phyloP scores from a whole-genome alignment of 768 basidiomycete genomes.

The Auricularia sp. region DNA sequence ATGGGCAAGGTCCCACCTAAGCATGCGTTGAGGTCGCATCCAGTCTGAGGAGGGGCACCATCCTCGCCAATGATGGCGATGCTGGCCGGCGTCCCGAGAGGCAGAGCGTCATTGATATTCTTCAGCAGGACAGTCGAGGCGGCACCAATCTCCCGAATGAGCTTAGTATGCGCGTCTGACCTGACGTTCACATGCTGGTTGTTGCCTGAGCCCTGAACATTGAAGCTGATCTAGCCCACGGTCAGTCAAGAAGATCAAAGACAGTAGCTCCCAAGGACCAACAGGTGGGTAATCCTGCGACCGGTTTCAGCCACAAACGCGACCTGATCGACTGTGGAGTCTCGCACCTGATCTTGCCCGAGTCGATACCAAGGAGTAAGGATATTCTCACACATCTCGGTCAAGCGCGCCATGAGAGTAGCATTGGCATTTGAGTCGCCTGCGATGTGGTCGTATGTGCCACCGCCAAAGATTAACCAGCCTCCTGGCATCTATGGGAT shows the following conservation, averaged over 20 bases:
- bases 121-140: constrained; percentile 29
- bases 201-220: not conserved
- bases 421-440: not conserved
- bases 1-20: constrained; percentile 13
- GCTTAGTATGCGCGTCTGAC: constrained; percentile 20
- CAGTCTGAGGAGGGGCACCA: constrained; percentile 3
- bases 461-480: not conserved
- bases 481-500: not conserved
- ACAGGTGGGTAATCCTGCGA: not conserved
- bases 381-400: not conserved
- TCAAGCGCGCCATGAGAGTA: not conserved
- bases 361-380: not conserved
- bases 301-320: not conserved
- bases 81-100: constrained; percentile 12
- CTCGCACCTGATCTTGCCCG: not conserved
- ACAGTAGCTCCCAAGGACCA: not conserved
- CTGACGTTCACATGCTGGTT: constrained; percentile 19
- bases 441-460: not conserved
- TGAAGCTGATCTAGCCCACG: not conserved
- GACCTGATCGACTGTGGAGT: not conserved
- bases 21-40: constrained; percentile 11
- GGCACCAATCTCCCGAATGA: constrained; percentile 26
- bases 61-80: constrained; percentile 11
- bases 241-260: not conserved
- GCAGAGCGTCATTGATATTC: constrained; percentile 22